Evolutionary conservation across 768 basidiomycete genomes (phyloP).

Genomic region (Pleurotus ostreatus): DNA sequence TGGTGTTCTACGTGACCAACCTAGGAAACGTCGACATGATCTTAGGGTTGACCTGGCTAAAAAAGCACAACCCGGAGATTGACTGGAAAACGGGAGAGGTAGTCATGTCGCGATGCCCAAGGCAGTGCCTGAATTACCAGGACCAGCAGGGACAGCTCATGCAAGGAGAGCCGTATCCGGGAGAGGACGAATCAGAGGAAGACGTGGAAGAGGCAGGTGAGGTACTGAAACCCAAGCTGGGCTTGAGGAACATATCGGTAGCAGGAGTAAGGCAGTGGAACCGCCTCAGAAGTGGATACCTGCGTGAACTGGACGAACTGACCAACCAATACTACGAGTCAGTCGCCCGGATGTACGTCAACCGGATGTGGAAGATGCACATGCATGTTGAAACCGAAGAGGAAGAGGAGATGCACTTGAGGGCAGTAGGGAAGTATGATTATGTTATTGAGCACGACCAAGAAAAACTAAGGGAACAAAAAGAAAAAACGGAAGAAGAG

Average conservation of each 20-base stretch:
- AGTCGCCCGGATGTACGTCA: too few species aligned
- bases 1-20: constrained; percentile 15
- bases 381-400: too few species aligned
- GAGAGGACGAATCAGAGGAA: constrained; percentile 5
- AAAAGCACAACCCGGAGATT: constrained; percentile 20
- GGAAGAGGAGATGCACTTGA: too few species aligned
- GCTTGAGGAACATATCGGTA: neutral
- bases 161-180: too few species aligned
- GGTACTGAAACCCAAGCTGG: neutral
- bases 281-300: neutral
- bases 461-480: too few species aligned
- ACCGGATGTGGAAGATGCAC: too few species aligned
- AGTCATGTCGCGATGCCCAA: constrained; percentile 15
- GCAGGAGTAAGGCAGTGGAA: neutral
- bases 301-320: neutral
- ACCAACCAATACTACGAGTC: too few species aligned
- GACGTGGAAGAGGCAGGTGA: neutral
- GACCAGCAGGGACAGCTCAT: too few species aligned
- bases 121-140: too few species aligned
- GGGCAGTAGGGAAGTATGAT: too few species aligned
- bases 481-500: too few species aligned
- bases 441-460: too few species aligned
- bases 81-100: constrained; percentile 17
- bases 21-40: constrained; percentile 16
- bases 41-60: constrained; percentile 22